These are phyloP conservation scores for Penicillium sp. DNA, from an alignment of 2,329 filamentous ascomycete species.

Conservation along the genomic window DNA sequence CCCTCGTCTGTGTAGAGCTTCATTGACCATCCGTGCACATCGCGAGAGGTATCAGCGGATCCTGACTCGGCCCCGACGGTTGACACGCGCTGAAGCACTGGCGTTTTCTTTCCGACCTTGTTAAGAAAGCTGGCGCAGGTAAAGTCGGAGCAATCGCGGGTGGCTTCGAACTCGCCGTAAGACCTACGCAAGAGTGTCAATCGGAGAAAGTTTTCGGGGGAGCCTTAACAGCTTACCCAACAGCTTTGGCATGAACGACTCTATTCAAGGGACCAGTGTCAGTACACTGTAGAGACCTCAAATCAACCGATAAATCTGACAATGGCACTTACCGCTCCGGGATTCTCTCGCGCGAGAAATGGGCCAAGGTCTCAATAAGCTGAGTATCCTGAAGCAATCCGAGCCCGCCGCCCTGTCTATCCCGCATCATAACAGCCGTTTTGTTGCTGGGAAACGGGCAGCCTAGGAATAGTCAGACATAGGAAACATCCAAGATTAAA, in stretches of 20 bases:
- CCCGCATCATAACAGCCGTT: slow-evolving; percentile 17
- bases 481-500: background rate
- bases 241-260: slow-evolving; percentile 24
- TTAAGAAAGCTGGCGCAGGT: slow-evolving; percentile 57
- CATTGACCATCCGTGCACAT: slow-evolving; percentile 51
- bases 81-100: slow-evolving; percentile 49
- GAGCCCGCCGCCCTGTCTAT: slow-evolving; percentile 35
- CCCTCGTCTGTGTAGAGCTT: slow-evolving; percentile 55
- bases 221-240: slow-evolving; percentile 49
- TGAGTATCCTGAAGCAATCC: slow-evolving; percentile 57
- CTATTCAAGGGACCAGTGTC: slow-evolving; percentile 2
- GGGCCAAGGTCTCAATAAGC: slow-evolving; percentile 58
- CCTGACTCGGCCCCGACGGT: slow-evolving; percentile 50
- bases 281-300: background rate
- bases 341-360: slow-evolving; percentile 62
- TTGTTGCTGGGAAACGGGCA: slow-evolving; percentile 22
- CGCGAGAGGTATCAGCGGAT: slow-evolving; percentile 49
- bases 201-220: slow-evolving; percentile 18
- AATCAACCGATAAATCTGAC: background rate
- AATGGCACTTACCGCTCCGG: slow-evolving; percentile 47
- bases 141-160: slow-evolving; percentile 57
- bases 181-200: background rate
- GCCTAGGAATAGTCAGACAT: slow-evolving; percentile 6
- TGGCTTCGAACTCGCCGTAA: slow-evolving; percentile 62
- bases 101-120: slow-evolving; percentile 55